Evolutionary conservation across 2,329 filamentous ascomycete species (phyloP), one percentile per base, ranked within the genome.

Genomic region (Colletotrichum salicis): DNA sequence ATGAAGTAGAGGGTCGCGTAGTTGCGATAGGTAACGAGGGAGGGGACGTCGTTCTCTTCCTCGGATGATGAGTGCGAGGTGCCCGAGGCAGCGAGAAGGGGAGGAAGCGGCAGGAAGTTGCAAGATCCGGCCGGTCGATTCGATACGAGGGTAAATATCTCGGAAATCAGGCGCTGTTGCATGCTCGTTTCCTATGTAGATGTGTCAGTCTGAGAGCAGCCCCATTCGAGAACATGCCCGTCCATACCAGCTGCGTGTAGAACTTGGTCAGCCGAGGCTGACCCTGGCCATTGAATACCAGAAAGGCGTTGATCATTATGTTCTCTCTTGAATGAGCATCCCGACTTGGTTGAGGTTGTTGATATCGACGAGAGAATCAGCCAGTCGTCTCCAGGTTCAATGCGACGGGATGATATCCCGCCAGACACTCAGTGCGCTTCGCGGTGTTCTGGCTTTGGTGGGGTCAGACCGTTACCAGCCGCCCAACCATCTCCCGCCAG

Each of bases 1-100:
- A 99, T 99, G 86, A 99, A 99, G 85, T 97, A 98, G 73, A 99
- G 92, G 0, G 96, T 99, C 11, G 96, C 96, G 80, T 98, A 99
- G 87, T 97, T 94, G 70, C 96, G 94, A 87, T 99, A 99, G 10
- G 96, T 98, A 57, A 99, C 95, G 72, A 98, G 93, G 6, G 95
- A 96, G 11, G 96, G 96, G 12, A 95, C 93, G 83, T 98, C 96
- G 80, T 94, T 95, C 83, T 93, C 90, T 68, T 90, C 92, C 51
- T 91, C 89, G 77, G 89, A 89, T 78, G 83, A 92, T 82, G 80
- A 93, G 79, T 78, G 90, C 29, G 92, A 83, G 78, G 93, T 85
- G 83, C 91, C 82, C 55, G 92, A 89, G 48, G 86, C 85, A 62
- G 90, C 86, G 69, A 92, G 90, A 64, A 92, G 85, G 15, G 91